phyloP scores from a whole-genome alignment of 345 rosid genomes.

The Heritiera littoralis region DNA sequence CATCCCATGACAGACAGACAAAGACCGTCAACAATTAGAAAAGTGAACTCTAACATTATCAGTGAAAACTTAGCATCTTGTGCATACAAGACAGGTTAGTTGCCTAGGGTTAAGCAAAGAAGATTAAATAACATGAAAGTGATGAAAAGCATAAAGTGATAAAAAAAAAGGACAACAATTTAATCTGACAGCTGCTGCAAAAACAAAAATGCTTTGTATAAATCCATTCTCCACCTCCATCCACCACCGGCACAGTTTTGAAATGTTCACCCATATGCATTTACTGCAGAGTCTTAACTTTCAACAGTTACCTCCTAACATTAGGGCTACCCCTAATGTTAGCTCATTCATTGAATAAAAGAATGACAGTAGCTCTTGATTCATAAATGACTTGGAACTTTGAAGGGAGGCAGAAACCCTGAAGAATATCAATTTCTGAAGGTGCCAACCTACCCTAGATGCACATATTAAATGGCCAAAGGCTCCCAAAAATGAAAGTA shows the following conservation, averaged over 20 bases:
- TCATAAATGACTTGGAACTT: background rate
- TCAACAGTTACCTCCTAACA: too few species aligned
- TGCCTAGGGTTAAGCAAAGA: background rate
- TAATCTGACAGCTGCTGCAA: background rate
- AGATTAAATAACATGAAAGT: background rate
- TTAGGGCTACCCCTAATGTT: background rate
- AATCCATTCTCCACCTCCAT: background rate
- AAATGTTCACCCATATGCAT: background rate
- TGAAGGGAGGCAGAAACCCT: background rate
- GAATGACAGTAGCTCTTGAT: background rate
- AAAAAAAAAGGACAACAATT: background rate
- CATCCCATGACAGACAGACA: background rate
- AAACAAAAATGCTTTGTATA: background rate
- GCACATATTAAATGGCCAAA: background rate
- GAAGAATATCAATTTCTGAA: too few species aligned
- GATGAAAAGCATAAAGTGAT: too few species aligned
- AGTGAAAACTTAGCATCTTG: background rate
- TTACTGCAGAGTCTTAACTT: background rate
- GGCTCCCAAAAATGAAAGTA: background rate
- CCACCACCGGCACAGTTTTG: background rate
- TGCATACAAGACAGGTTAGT: slow-evolving; percentile 9
- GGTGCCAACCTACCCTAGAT: background rate
- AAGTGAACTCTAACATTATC: background rate
- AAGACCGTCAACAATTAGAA: background rate
- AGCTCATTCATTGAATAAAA: background rate